phyloP scores from a whole-genome alignment of 164 flowering plant species.

The Liriodendron chinense region DNA sequence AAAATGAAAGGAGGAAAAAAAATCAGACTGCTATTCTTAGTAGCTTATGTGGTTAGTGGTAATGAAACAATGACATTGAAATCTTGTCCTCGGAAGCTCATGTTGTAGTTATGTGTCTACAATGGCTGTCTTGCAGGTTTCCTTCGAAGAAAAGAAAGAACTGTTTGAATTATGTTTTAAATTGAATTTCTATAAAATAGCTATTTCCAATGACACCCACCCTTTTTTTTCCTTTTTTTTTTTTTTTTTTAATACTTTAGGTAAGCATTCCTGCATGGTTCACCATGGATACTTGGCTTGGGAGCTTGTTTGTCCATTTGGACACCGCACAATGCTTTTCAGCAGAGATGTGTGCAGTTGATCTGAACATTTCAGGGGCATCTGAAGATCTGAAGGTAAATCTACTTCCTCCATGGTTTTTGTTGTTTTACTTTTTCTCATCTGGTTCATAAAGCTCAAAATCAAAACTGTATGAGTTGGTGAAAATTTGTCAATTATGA shows the following conservation, averaged over 20 bases:
- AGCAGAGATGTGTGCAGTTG: slow-evolving; percentile 97
- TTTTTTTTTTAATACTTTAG: slow-evolving; percentile 32
- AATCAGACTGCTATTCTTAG: neutral
- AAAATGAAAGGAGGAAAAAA: no score
- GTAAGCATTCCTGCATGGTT: slow-evolving; percentile 99
- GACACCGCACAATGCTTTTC: slow-evolving; percentile 97
- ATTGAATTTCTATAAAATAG: no score
- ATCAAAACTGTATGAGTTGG: neutral
- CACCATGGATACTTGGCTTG: slow-evolving; percentile 88
- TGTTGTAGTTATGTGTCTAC: neutral
- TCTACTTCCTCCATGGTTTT: no score
- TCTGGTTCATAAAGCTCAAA: no score
- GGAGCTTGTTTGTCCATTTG: slow-evolving; percentile 88
- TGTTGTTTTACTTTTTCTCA: neutral
- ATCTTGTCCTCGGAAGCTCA: neutral
- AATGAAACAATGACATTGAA: neutral
- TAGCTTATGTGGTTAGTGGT: neutral
- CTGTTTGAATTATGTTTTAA: slow-evolving; percentile 46
- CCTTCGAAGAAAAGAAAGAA: slow-evolving; percentile 94
- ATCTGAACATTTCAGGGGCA: slow-evolving; percentile 70
- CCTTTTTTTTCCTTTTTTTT: neutral
- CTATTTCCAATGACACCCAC: neutral
- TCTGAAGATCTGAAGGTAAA: slow-evolving; percentile 95
- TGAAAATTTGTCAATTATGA: neutral
- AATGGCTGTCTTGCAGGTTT: slow-evolving; percentile 63